These are phyloP conservation scores for Exophiala sp. DNA, from an alignment of 2,329 filamentous ascomycete genomes.

Conservation along the genomic window DNA sequence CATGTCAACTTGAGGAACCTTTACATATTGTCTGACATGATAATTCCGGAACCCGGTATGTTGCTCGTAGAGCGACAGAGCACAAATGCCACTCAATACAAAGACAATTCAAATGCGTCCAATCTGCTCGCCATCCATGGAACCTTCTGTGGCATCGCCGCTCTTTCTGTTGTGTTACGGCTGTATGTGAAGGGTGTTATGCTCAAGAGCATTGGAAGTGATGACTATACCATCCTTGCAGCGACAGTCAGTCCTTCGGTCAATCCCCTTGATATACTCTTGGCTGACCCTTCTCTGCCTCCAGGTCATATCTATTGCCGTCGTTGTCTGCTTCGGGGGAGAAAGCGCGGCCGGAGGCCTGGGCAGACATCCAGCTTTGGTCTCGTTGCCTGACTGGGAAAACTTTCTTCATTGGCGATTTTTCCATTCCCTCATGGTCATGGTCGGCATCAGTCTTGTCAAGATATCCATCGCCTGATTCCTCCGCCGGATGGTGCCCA, in stretches of 20 bases:
- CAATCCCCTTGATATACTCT: constrained; percentile 10
- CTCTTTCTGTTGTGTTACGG: constrained; percentile 41
- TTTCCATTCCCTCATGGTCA: constrained; percentile 47
- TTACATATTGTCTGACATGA: constrained; percentile 8
- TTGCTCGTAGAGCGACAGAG: constrained; percentile 21
- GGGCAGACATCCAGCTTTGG: constrained; percentile 43
- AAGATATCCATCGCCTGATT: constrained; percentile 50
- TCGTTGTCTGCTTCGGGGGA: constrained; percentile 41
- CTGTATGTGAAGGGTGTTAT: constrained; percentile 47
- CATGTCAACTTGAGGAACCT: background rate
- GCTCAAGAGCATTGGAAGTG: constrained; percentile 47
- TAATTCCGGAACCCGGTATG: constrained; percentile 5
- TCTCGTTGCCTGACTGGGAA: constrained; percentile 34
- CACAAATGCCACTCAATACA: constrained; percentile 31
- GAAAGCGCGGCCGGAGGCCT: constrained; percentile 36
- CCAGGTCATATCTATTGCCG: constrained; percentile 29
- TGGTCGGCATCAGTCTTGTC: constrained; percentile 44
- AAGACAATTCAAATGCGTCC: constrained; percentile 36
- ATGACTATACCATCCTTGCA: constrained; percentile 48
- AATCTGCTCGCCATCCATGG: constrained; percentile 43
- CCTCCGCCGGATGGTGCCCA: constrained; percentile 43
- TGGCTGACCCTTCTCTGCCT: background rate
- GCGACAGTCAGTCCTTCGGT: constrained; percentile 38
- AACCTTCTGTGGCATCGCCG: constrained; percentile 38
- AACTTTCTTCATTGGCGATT: constrained; percentile 43